These are phyloP conservation scores for Cordyceps pruinosa DNA, from an alignment of 2,329 filamentous ascomycete genomes.

Conservation along the genomic window DNA sequence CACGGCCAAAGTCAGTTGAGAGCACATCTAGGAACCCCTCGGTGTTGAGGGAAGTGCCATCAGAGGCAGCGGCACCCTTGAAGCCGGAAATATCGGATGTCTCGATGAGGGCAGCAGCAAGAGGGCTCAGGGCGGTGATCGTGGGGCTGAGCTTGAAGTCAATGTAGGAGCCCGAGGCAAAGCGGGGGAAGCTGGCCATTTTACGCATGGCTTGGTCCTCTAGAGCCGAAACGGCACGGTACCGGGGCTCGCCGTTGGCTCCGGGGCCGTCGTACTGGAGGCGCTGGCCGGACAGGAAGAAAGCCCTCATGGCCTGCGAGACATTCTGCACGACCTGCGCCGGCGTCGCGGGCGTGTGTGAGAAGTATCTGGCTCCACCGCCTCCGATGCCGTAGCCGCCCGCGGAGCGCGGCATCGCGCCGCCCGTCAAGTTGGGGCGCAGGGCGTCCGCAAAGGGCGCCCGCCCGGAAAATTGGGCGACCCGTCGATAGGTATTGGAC, in stretches of 20 bases:
- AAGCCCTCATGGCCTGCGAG: conserved; percentile 85
- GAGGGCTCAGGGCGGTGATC: conserved; percentile 75
- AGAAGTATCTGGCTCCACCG: conserved; percentile 80
- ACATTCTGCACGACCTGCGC: conserved; percentile 93
- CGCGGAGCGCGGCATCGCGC: conserved; percentile 73
- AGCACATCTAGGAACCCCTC: conserved; percentile 80
- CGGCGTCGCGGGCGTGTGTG: conserved; percentile 74
- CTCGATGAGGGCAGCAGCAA: conserved; percentile 50
- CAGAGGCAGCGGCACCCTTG: conserved; percentile 32
- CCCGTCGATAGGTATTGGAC: conserved; percentile 42
- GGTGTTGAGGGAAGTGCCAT: conserved; percentile 62
- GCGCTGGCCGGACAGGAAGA: conserved; percentile 86
- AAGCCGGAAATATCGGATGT: conserved; percentile 37
- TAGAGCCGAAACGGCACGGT: conserved; percentile 66
- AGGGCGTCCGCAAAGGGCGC: conserved; percentile 84
- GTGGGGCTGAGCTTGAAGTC: conserved; percentile 87
- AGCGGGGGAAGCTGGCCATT: conserved; percentile 52
- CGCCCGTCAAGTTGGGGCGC: conserved; percentile 86
- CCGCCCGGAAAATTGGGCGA: conserved; percentile 60
- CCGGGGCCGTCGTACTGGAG: conserved; percentile 77
- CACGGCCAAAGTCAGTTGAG: conserved; percentile 79
- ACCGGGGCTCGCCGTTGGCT: conserved; percentile 67
- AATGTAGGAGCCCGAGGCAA: conserved; percentile 68
- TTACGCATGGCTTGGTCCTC: conserved; percentile 67
- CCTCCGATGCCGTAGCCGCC: conserved; percentile 78